Evolutionary conservation across 2,329 filamentous ascomycete species (phyloP), one percentile per base, ranked within the genome.

Genomic region (Massarina eburnea): DNA sequence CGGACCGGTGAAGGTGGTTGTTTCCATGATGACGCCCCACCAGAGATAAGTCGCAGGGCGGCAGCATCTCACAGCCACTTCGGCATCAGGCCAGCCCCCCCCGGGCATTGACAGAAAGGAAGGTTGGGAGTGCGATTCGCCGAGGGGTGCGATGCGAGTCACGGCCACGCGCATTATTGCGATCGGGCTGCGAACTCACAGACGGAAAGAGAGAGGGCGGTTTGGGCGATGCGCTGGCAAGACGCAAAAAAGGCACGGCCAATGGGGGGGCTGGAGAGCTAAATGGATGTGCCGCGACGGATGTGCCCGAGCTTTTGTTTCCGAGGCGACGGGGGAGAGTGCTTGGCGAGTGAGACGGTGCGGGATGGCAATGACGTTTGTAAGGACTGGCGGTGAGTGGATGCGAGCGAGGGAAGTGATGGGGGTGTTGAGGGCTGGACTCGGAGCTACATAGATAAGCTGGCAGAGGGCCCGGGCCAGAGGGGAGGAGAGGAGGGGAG

Each of bases 221-320:
- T 39, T 57, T 48, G 27, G 53, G 48, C 39, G 55, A 64, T 65
- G 62, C 58, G 62, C 46, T 65, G 62, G 56, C 62, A 62, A 58
- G 55, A 46, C 33, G 39, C 10, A 19, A 15, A 37, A 38, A 3
- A 19, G 15, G 12, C 20, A 20, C n/a, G 36, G 50, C 57, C 52
- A 59, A 60, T 58, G 17, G 33, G 10, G 4, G n/a, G 18, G 22
- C 40, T 21, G 51, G 21, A 42, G 12, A 10, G 48, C 20, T n/a
- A 14, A 48, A 44, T 39, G 19, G 41, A 39, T 17, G 17, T 33
- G 39, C 46, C 26, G 26, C 27, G 12, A 36, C 50, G 57, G 55
- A 47, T 52, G 51, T 29, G 45, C 22, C 52, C 46, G 50, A 43
- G 45, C 40, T 18, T 21, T 18, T 7, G 51, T 51, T 49, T 49